phyloP scores from a whole-genome alignment of 2,329 filamentous ascomycete genomes.

The Stagonosporopsis rhizophila region DNA sequence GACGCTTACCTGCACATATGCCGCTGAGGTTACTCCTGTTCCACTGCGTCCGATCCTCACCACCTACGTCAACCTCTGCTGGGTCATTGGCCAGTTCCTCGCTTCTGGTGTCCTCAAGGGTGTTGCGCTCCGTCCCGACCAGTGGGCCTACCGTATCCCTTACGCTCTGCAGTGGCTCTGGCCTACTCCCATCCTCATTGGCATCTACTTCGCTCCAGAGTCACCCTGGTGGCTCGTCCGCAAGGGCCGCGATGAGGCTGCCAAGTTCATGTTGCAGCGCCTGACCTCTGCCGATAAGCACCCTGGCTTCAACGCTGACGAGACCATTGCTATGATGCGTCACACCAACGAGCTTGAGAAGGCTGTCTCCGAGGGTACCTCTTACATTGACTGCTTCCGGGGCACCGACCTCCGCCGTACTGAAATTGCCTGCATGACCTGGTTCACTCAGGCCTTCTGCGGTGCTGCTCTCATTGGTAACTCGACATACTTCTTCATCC shows the following conservation, averaged over 20 bases:
- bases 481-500: slow-evolving; percentile 57
- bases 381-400: slow-evolving; percentile 84
- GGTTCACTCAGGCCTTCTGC: slow-evolving; percentile 56
- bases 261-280: slow-evolving; percentile 69
- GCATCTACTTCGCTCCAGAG: slow-evolving; percentile 72
- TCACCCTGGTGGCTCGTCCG: slow-evolving; percentile 78
- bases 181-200: slow-evolving; percentile 72
- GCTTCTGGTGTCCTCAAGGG: slow-evolving; percentile 74
- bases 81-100: slow-evolving; percentile 76
- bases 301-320: slow-evolving; percentile 52
- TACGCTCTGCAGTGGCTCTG: slow-evolving; percentile 80
- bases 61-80: slow-evolving; percentile 80
- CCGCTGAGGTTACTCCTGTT: slow-evolving; percentile 71
- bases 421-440: slow-evolving; percentile 66
- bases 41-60: slow-evolving; percentile 64
- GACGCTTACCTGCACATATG: slow-evolving; percentile 57
- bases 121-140: slow-evolving; percentile 68
- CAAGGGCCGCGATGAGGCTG: slow-evolving; percentile 68
- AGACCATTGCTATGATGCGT: slow-evolving; percentile 86
- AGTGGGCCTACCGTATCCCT: slow-evolving; percentile 71
- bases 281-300: slow-evolving; percentile 62
- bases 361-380: slow-evolving; percentile 69
- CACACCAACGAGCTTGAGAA: slow-evolving; percentile 84
- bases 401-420: slow-evolving; percentile 81
- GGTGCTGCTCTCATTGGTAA: slow-evolving; percentile 46